Conservation (phyloP, 148 eudicot genomes). For the Oxyria digyna region DNA sequence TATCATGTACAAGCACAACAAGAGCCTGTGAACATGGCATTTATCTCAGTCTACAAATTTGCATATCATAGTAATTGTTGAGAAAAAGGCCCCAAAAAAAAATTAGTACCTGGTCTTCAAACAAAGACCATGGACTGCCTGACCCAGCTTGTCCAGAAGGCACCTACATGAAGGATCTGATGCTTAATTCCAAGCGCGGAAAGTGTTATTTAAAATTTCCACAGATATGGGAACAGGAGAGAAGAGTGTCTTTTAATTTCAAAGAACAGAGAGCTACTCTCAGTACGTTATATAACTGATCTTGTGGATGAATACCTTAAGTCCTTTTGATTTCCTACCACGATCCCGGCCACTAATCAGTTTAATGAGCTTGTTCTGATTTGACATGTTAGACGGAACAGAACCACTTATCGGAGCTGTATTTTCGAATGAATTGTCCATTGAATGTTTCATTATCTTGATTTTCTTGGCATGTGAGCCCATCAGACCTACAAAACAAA, state of each 20-base stretch:
- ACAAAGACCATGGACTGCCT: slow-evolving; percentile 77
- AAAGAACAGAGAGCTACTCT: not conserved
- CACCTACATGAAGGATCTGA: slow-evolving; percentile 35
- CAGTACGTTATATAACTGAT: not conserved
- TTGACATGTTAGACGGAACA: slow-evolving; percentile 70
- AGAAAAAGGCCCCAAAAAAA: not conserved
- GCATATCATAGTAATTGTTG: not conserved
- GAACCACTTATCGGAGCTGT: slow-evolving; percentile 37
- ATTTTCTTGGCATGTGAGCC: slow-evolving; percentile 59
- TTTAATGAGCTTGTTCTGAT: slow-evolving; percentile 68
- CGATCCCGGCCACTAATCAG: slow-evolving; percentile 66
- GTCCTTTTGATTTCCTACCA: slow-evolving; percentile 52
- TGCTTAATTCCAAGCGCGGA: slow-evolving; percentile 12
- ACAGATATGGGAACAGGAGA: not conserved
- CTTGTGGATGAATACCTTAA: slow-evolving; percentile 48
- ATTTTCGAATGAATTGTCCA: slow-evolving; percentile 60
- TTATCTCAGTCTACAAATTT: slow-evolving; percentile 1
- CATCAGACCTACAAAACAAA: slow-evolving; percentile 33
- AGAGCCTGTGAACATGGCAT: slow-evolving; percentile 50
- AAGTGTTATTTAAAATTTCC: not conserved
- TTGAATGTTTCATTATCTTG: slow-evolving; percentile 50
- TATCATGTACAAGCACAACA: slow-evolving; percentile 95
- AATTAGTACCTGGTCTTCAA: slow-evolving; percentile 89
- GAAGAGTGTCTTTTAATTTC: not conserved
- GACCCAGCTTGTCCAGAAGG: slow-evolving; percentile 53